phyloP scores from a whole-genome alignment of 1,284 basidiomycete genomes.

The Psilocybe mexicana region DNA sequence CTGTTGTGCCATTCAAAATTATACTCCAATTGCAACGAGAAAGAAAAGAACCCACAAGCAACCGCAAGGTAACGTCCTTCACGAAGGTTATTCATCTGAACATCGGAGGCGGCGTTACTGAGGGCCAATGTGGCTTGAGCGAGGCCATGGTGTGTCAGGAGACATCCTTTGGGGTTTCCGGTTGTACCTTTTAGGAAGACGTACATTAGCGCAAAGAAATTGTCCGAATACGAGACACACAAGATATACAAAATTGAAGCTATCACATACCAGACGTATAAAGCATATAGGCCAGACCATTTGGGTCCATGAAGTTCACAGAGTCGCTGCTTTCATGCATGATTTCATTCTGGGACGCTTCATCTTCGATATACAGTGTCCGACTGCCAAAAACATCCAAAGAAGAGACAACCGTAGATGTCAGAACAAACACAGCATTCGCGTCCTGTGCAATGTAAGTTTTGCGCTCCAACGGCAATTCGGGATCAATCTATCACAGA shows the following conservation, averaged over 20 bases:
- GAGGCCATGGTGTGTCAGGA: conserved; percentile 48
- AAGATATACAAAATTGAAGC: background rate
- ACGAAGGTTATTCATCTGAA: conserved; percentile 35
- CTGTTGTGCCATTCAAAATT: conserved; percentile 21
- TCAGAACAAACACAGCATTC: conserved; percentile 43
- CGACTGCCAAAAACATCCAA: conserved; percentile 30
- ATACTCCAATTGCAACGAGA: background rate
- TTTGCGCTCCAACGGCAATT: conserved; percentile 50
- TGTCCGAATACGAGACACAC: background rate
- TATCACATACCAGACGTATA: conserved; percentile 49
- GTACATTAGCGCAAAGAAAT: background rate
- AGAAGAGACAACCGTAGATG: conserved; percentile 31
- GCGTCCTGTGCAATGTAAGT: conserved; percentile 49
- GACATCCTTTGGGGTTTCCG: conserved; percentile 57
- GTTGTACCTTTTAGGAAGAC: conserved; percentile 42
- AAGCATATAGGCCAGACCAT: conserved; percentile 47
- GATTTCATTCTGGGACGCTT: conserved; percentile 28
- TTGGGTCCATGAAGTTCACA: conserved; percentile 32
- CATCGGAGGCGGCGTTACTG: conserved; percentile 38
- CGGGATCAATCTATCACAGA: conserved; percentile 44
- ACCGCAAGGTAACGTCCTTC: conserved; percentile 43
- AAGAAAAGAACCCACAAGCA: conserved; percentile 37
- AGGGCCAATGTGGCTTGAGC: conserved; percentile 45
- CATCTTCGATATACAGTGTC: conserved; percentile 34
- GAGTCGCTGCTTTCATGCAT: conserved; percentile 30